A percentile compares a stretch with the other conserved stretches of the same genome.
Evolutionary conservation across 805 yeast species (phyloP).

Genomic region (Teunomyces atbi): DNA sequence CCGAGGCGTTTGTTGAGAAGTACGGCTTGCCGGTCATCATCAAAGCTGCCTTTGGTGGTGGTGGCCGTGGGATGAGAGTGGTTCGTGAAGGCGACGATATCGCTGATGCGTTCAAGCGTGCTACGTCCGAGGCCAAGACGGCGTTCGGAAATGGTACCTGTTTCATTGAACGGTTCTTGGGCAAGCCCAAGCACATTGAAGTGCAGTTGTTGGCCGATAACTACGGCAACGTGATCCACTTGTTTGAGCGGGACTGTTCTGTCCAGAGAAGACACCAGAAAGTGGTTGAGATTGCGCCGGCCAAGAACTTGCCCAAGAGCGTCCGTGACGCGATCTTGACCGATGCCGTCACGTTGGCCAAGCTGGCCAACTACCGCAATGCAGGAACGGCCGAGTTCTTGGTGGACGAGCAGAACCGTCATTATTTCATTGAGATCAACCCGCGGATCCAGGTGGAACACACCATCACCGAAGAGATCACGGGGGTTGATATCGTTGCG

Average conservation of each 20-base stretch:
- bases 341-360: slow-evolving; percentile 93
- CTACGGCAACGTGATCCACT: slow-evolving; percentile 91
- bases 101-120: slow-evolving; percentile 88
- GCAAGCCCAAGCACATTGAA: slow-evolving; percentile 96
- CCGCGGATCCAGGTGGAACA: slow-evolving; percentile 98
- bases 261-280: slow-evolving; percentile 99
- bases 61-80: slow-evolving; percentile 99
- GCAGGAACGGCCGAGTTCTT: slow-evolving; percentile 99
- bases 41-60: slow-evolving; percentile 99
- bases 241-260: slow-evolving; percentile 98
- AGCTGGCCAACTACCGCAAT: slow-evolving; percentile 83
- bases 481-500: slow-evolving; percentile 96
- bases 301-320: slow-evolving; percentile 76
- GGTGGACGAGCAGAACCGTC: slow-evolving; percentile 91
- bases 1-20: slow-evolving; percentile 71
- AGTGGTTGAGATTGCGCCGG: slow-evolving; percentile 98
- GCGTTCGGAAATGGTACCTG: slow-evolving; percentile 99
- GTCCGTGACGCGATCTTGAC: slow-evolving; percentile 90
- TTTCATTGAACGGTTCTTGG: slow-evolving; percentile 92
- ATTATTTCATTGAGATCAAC: slow-evolving; percentile 96
- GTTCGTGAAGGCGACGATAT: slow-evolving; percentile 95
- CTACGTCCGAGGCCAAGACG: slow-evolving; percentile 88
- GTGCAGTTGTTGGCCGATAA: slow-evolving; percentile 93
- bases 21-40: slow-evolving; percentile 96
- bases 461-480: slow-evolving; percentile 97